Evolutionary conservation across 2,329 filamentous ascomycete genomes (phyloP), one percentile per base, ranked within the genome.

Genomic region (Stenocarpella maydis): DNA sequence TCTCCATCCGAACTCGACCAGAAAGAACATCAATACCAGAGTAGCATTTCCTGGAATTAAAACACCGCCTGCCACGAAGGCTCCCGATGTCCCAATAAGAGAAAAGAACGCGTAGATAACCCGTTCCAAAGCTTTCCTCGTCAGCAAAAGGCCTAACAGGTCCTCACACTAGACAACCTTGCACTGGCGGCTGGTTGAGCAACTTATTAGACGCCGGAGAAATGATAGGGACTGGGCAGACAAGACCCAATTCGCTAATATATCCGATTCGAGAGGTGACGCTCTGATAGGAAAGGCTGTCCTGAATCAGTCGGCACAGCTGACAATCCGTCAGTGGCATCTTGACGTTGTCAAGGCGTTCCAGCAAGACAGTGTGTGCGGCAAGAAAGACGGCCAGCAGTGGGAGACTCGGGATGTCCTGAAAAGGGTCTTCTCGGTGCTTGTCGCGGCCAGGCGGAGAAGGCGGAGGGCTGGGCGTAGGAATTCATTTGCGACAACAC

Each of bases 141-240:
- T 2, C 15, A 3, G n/a, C 15, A 14, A 5, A 37, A 1, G 3
- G 15, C 58, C 58, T 8, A 37, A 37, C 37, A 43, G 58, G 3
- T 37, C 3, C 19, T 2, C 14, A 0, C 12, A 12, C 3, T 63
- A 43, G 58, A 63, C 58, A 5, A 49, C 2, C 3, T n/a, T 63
- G 28, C 58, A 63, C 8, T 63, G 58, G 58, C 58, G 58, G 43
- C 1, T 63, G 7, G 28, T 63, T 24, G 41, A 63, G n/a, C 58
- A 37, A 8, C 58, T 63, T 14, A 19, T 63, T 9, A 21, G 58
- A 15, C 43, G 14, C 9, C 43, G 43, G 6, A 28, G 28, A 8
- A 9, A 37, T 2, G 0, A 15, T 4, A 17, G 12, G 1, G 14
- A 49, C 4, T 63, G 58, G 58, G 14, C 1, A 3, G 24, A 24